Conservation (phyloP, 2,329 filamentous ascomycete species). For the Karstenula rhodostoma region DNA sequence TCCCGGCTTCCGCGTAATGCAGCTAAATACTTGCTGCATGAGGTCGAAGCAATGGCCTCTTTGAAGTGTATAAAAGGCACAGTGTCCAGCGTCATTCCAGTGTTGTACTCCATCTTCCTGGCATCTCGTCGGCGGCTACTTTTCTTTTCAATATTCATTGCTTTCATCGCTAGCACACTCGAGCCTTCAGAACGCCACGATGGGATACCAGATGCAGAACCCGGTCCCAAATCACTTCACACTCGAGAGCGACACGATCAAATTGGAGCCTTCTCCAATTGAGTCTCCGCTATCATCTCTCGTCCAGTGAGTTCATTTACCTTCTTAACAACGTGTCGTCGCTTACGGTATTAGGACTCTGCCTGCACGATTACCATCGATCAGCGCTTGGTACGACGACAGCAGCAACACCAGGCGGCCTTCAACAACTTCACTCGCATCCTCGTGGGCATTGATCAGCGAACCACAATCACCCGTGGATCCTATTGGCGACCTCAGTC, state of each 20-base stretch:
- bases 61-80: constrained; percentile 19
- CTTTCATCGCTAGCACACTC: not conserved
- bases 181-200: not conserved
- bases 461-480: not conserved
- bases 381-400: not conserved
- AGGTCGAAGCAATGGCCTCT: constrained; percentile 10
- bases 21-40: constrained; percentile 11
- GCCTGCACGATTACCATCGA: not conserved
- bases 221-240: not conserved
- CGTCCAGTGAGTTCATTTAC: not conserved
- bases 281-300: not conserved
- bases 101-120: constrained; percentile 5
- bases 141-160: not conserved
- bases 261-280: constrained; percentile 10
- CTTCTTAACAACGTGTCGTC: not conserved
- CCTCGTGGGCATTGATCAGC: not conserved
- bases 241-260: not conserved
- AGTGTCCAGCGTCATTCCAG: not conserved
- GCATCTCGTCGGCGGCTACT: not conserved
- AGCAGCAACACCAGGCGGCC: not conserved
- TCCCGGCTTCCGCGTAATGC: constrained; percentile 19
- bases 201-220: not conserved
- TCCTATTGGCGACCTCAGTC: not conserved
- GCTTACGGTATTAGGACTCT: not conserved
- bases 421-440: not conserved